Base-by-base conservation (phyloP, 306 rosid species). In the Quercus ilex region DNA sequence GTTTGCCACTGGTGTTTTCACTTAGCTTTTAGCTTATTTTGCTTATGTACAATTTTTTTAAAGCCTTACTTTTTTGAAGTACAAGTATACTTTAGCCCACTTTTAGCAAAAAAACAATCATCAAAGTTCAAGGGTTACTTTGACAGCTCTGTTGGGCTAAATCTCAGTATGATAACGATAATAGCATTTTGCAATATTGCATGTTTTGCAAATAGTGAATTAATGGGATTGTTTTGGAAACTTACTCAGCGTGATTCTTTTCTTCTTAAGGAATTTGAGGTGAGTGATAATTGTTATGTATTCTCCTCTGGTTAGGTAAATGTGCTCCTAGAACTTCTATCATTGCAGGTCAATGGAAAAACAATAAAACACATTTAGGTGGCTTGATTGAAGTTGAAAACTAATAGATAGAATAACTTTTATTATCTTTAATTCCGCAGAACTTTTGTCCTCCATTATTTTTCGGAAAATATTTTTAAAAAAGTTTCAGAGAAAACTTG, bases 401-500 rank as follows among this genome's bases (percentile, higher is more conserved):
- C 17, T 58, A 13, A 4, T 33, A 33, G 23, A 35, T 19, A 14
- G 12, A 35, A 8, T 35, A 18, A 21, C 52, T 8, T n/a, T 35
- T 1, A n/a, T 38, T 19, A 67, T 67, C 55, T 4, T 23, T 57
- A 25, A 65, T 35, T 70, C 20, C 55, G 43, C 49, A 35, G 72
- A 67, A 33, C 51, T 67, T 67, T 21, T 67, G 51, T 26, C 71
- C 56, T 41, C 7, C 17, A 30, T 6, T 23, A 1, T 46, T 67
- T 55, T 76, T 74, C 43, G n/a, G 7, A 25, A 55, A 63, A 52
- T 74, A 71, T 62, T 80, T 79, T 53, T 31, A 0, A 11, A 5
- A 17, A 14, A 56, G 46, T 46, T 69, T 53, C 70, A 77, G 68
- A 75, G 21, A 43, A 51, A 69, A 33, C 49, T 82, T 86, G 84